phyloP scores from a whole-genome alignment of 306 rosid genomes.

The Quercus aquifolioides region DNA sequence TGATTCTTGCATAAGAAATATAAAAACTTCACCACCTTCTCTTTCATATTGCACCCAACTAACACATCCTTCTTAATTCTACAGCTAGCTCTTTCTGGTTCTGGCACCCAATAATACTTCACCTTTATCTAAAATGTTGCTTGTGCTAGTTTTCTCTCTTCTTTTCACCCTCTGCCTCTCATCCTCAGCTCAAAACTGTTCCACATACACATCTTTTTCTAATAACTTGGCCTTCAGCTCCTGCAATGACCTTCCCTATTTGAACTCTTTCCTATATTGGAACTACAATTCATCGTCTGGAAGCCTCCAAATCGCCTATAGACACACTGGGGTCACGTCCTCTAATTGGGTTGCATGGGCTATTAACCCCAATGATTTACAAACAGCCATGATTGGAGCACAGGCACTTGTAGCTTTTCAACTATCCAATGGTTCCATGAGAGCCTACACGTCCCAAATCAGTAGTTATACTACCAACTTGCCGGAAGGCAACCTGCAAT shows the following conservation, averaged over 20 bases:
- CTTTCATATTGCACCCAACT: background rate
- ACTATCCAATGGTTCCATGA: conserved; percentile 24
- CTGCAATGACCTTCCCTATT: conserved; percentile 48
- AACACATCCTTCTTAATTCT: conserved; percentile 1
- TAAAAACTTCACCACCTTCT: background rate
- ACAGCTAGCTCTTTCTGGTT: no score
- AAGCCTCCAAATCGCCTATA: conserved; percentile 51
- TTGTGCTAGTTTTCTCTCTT: conserved; percentile 23
- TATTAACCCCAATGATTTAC: conserved; percentile 32
- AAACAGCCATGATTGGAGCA: conserved; percentile 42
- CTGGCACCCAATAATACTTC: no score
- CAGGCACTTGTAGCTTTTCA: conserved; percentile 52
- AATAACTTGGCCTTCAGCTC: conserved; percentile 18
- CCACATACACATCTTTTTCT: conserved; percentile 12
- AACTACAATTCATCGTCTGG: conserved; percentile 28
- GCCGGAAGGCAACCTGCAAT: conserved; percentile 32
- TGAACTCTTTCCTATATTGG: conserved; percentile 67
- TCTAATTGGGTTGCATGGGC: conserved; percentile 75
- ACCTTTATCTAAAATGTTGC: conserved; percentile 23
- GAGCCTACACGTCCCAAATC: conserved; percentile 29
- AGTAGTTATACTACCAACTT: accelerated
- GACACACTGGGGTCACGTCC: conserved; percentile 34
- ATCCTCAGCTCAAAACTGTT: conserved; percentile 54
- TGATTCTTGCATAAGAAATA: background rate
- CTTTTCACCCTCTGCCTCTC: conserved; percentile 23